A percentile compares a stretch with the other conserved stretches of the same genome.
Conservation (phyloP, 23 red algal species). For the Agarophyton chilense region DNA sequence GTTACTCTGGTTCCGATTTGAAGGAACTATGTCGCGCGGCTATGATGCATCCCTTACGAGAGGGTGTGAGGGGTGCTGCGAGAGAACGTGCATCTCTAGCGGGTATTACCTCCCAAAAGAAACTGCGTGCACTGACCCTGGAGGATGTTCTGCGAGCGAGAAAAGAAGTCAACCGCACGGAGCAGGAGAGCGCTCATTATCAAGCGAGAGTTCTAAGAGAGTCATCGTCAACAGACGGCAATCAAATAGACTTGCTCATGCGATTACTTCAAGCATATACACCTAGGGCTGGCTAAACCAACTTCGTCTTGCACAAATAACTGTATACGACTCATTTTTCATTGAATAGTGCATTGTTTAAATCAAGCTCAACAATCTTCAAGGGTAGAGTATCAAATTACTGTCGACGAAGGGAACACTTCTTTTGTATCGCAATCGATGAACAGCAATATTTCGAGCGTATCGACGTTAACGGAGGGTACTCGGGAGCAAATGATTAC, state of each 20-base stretch:
- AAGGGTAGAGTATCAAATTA: too few relatives aligned
- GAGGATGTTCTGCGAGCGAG: slow-evolving; percentile 64
- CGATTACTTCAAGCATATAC: slow-evolving; percentile 4
- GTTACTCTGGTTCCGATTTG: slow-evolving; percentile 95
- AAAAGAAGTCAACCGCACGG: slow-evolving; percentile 47
- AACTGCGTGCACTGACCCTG: slow-evolving; percentile 52
- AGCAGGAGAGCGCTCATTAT: slow-evolving; percentile 57
- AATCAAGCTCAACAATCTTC: too few relatives aligned
- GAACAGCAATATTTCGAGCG: too few relatives aligned
- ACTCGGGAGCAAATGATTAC: too few relatives aligned
- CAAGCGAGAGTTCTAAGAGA: slow-evolving; percentile 9
- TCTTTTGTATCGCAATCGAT: too few relatives aligned
- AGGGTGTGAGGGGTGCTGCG: slow-evolving; percentile 67
- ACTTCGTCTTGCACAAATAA: background rate
- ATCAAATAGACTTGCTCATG: slow-evolving; percentile 28
- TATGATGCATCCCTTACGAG: slow-evolving; percentile 76
- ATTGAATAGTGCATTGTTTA: background rate
- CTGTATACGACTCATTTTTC: background rate
- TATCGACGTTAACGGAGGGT: too few relatives aligned
- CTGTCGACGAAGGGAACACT: too few relatives aligned
- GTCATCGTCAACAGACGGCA: background rate
- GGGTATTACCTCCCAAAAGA: background rate
- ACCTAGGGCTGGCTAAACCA: background rate
- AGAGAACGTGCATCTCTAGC: slow-evolving; percentile 29
- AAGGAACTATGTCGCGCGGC: slow-evolving; percentile 95